phyloP scores from a whole-genome alignment of 1,139 yeast genomes.

The Schwanniomyces etchellsii region DNA sequence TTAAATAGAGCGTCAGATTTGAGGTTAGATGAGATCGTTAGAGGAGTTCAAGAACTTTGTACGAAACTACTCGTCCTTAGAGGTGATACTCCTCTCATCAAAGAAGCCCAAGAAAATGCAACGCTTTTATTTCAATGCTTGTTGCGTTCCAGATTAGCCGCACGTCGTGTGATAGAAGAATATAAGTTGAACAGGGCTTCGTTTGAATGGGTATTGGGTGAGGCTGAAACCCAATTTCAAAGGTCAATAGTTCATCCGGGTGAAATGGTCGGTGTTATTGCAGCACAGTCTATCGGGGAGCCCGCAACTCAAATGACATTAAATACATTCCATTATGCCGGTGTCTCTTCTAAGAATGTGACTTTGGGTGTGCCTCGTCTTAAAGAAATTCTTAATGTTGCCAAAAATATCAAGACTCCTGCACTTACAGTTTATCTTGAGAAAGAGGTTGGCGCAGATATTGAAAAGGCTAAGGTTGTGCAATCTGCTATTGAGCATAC shows the following conservation, averaged over 20 bases:
- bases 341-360: constrained; percentile 98
- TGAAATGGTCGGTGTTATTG: constrained; percentile 99
- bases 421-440: constrained; percentile 88
- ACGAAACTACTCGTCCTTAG: constrained; percentile 70
- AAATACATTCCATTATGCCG: constrained; percentile 99
- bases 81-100: constrained; percentile 67
- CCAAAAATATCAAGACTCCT: constrained; percentile 98
- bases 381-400: constrained; percentile 97
- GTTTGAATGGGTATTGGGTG: constrained; percentile 94
- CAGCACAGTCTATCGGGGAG: constrained; percentile 99
- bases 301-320: constrained; percentile 99
- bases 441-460: constrained; percentile 76
- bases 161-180: constrained; percentile 89
- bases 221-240: constrained; percentile 88
- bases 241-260: constrained; percentile 96
- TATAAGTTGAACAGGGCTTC: constrained; percentile 80
- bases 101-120: constrained; percentile 92
- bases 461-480: constrained; percentile 88
- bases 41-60: constrained; percentile 67
- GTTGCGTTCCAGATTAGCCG: constrained; percentile 84
- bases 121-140: constrained; percentile 86
- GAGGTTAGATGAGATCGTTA: constrained; percentile 73
- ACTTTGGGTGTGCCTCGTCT: constrained; percentile 99
- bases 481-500: constrained; percentile 98
- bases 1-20: constrained; percentile 87